Percentiles rank a stretch among this genome's conserved stretches.
These are phyloP conservation scores for Corynascus novoguineensis DNA, from an alignment of 495 filamentous ascomycete species.

Conservation along the genomic window DNA sequence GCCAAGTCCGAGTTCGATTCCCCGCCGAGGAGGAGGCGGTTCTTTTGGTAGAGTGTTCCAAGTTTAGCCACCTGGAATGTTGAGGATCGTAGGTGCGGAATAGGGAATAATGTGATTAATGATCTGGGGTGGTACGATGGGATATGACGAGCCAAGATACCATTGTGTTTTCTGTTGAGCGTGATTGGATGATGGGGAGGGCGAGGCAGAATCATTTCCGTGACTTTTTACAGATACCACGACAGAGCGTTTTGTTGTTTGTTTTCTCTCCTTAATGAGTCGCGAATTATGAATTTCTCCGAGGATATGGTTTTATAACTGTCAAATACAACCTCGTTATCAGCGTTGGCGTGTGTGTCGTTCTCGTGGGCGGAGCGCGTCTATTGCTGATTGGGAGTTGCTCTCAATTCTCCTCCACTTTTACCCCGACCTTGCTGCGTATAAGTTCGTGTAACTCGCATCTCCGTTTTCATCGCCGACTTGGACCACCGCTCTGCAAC, in stretches of 20 bases:
- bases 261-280: no score
- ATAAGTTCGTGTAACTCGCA: neutral
- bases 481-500: no score
- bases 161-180: neutral
- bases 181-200: neutral
- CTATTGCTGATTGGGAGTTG: neutral
- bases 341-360: neutral
- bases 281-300: no score
- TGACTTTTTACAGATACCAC: conserved; percentile 6
- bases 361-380: neutral
- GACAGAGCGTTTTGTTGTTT: no score
- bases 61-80: neutral
- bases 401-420: neutral
- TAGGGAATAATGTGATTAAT: neutral
- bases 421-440: neutral
- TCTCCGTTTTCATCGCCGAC: neutral
- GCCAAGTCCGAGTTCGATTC: conserved; percentile 18
- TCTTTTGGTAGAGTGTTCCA: neutral
- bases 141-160: neutral
- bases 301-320: no score
- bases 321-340: neutral
- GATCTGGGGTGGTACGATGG: neutral
- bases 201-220: neutral
- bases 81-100: neutral
- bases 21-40: conserved; percentile 10